Conservation (phyloP, 108 stramenopile species). For the Chaetoceros tenuissimus region DNA sequence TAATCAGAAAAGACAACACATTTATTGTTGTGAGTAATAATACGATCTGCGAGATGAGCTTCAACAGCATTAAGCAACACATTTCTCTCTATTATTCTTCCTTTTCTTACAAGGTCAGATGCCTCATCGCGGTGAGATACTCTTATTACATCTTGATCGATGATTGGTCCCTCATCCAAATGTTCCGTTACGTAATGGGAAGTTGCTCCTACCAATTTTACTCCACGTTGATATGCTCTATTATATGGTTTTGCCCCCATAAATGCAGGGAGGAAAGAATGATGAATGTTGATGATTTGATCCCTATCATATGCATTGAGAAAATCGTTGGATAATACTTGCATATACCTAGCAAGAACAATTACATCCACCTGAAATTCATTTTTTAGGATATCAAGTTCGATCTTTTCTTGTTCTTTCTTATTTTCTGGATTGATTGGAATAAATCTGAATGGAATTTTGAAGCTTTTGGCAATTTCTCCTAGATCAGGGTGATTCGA, state of each 20-base stretch:
- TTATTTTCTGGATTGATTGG: conserved; percentile 57
- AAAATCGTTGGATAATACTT: conserved; percentile 59
- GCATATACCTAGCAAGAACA: conserved; percentile 83
- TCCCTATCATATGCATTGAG: conserved; percentile 40
- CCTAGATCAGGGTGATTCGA: conserved; percentile 66
- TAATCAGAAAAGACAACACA: conserved; percentile 58
- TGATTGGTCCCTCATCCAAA: conserved; percentile 80
- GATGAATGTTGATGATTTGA: conserved; percentile 81
- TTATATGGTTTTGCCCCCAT: conserved; percentile 64
- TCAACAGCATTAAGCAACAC: conserved; percentile 64
- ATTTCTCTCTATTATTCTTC: conserved; percentile 61
- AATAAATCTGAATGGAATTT: conserved; percentile 58
- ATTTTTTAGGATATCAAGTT: conserved; percentile 51
- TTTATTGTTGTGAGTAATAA: conserved; percentile 69
- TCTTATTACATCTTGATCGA: conserved; percentile 45
- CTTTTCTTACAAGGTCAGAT: conserved; percentile 64
- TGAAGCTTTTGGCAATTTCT: conserved; percentile 66
- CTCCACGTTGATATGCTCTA: conserved; percentile 72
- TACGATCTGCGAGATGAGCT: conserved; percentile 71
- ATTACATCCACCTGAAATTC: conserved; percentile 57
- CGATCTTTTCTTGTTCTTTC: conserved; percentile 49
- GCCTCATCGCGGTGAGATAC: conserved; percentile 73
- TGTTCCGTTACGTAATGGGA: conserved; percentile 64
- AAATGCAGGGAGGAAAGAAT: conserved; percentile 84
- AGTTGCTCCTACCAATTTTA: conserved; percentile 84